phyloP scores from a whole-genome alignment of 1,139 yeast species.

The Magnusiomyces suaveolens region DNA sequence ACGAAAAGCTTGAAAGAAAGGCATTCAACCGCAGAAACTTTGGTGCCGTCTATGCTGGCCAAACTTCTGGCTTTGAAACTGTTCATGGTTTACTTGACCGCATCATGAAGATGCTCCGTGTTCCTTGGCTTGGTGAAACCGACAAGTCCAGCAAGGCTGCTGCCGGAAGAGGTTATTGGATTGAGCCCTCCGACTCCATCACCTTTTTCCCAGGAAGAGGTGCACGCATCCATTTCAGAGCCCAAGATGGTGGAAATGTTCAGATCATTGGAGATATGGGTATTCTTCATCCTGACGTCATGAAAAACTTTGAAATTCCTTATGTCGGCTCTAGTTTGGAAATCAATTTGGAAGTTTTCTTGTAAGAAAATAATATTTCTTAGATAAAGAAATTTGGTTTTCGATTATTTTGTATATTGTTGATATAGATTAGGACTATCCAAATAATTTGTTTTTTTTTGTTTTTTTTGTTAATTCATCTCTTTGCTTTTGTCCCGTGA shows the following conservation, averaged over 20 bases:
- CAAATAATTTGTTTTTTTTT: too few relatives aligned
- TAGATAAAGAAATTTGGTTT: neutral
- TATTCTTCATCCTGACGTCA: conserved; percentile 91
- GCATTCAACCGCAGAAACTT: conserved; percentile 91
- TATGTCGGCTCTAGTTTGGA: conserved; percentile 83
- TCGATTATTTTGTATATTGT: neutral
- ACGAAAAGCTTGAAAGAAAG: conserved; percentile 69
- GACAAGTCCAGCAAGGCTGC: conserved; percentile 34
- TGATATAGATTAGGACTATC: neutral
- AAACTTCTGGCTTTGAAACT: conserved; percentile 86
- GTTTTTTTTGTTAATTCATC: too few relatives aligned
- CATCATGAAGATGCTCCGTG: conserved; percentile 91
- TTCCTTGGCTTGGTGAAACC: conserved; percentile 65
- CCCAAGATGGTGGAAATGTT: conserved; percentile 36
- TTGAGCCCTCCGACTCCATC: conserved; percentile 35
- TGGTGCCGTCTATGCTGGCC: conserved; percentile 91
- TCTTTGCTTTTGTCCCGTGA: too few relatives aligned
- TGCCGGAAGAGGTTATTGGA: conserved; percentile 55
- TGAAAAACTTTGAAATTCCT: conserved; percentile 79
- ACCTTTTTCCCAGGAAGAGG: conserved; percentile 98
- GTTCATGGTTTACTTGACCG: conserved; percentile 94
- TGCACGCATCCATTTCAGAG: conserved; percentile 71
- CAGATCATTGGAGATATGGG: conserved; percentile 69
- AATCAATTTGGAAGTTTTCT: conserved; percentile 76
- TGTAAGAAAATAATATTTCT: conserved; percentile 32